Conservation (phyloP, 345 rosid genomes). For the Toxicodendron radicans region DNA sequence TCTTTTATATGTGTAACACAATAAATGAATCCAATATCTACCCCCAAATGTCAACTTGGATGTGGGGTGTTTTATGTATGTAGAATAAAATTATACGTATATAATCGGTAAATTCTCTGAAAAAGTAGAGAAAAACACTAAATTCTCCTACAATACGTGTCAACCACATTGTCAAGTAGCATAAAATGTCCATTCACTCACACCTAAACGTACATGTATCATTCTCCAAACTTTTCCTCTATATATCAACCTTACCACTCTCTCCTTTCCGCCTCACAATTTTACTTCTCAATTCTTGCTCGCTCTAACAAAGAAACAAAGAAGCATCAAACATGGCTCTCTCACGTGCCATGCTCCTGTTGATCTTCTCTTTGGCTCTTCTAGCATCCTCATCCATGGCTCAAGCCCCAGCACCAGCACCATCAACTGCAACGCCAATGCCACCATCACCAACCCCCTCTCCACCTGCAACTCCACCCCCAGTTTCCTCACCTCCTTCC, state of each 20-base stretch:
- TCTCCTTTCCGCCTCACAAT: background rate
- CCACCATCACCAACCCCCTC: constrained; percentile 16
- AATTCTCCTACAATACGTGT: constrained; percentile 22
- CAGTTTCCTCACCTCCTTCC: constrained; percentile 5
- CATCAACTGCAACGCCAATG: constrained; percentile 20
- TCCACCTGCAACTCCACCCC: background rate
- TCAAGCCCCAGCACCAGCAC: constrained; percentile 23
- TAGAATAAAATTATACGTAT: no score
- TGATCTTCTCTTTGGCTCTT: constrained; percentile 21
- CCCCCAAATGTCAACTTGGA: no score
- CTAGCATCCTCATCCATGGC: constrained; percentile 26
- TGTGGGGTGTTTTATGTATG: no score
- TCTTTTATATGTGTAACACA: no score
- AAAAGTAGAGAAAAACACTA: background rate
- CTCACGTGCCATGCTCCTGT: constrained; percentile 35
- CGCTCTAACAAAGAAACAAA: background rate
- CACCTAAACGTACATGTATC: background rate
- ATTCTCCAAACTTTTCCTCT: constrained; percentile 13
- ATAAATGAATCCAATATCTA: no score
- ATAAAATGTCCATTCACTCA: constrained; percentile 19
- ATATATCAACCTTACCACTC: constrained; percentile 23
- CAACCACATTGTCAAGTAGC: background rate
- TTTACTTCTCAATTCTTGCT: background rate
- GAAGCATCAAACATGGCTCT: constrained; percentile 31
- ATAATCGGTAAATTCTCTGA: no score